Base-by-base conservation (phyloP, 768 basidiomycete genomes). In the Tricholoma furcatifolium region DNA sequence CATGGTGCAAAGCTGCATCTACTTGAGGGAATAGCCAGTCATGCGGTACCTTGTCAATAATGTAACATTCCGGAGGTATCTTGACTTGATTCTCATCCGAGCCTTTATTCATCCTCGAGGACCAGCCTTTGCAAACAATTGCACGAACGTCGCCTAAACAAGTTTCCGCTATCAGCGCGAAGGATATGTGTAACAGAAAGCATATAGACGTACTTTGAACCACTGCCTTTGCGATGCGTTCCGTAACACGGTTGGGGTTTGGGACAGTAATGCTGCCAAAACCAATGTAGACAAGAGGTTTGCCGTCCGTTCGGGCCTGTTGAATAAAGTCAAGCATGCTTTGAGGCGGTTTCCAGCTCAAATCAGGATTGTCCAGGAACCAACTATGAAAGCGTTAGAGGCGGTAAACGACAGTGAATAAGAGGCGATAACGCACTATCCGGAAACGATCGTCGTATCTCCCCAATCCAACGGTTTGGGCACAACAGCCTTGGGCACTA, bases 391-490 rank as follows among this genome's bases (percentile, higher is more conserved):
- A 43, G n/a, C 3, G 10, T 32, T 27, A 35, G 51, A 43, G 57
- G 34, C 30, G 54, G 35, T 32, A 2, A 35, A 42, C 38, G 27
- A 6, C 18, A 43, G 24, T 17, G 32, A 34, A 12, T 14, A 12
- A 43, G n/a, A 39, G 15, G n/a, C 9, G 11, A 43, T 6, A 15
- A 70, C 78, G 59, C 47, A 80, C 79, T 82, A 82, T 68, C 82
- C 82, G 23, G 79, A 78, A n/a, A 82, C 68, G 14, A 67, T 70
- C 4, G 74, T 83, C 6, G 77, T 74, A 56, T 85, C 83, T 38
- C 78, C 76, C 84, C 84, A 87, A 60, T 87, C 85, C 11, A 86
- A 67, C n/a, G 85, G 85, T 62, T 83, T 84, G 1, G 83, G 81
- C 1, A 87, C 85, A 12, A 87, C 83, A 27, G 77, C 75, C 67